Percentiles rank a stretch among this genome's conserved stretches.
These are phyloP conservation scores for Nadsonia commutata DNA, from an alignment of 1,139 yeast species.

Conservation along the genomic window DNA sequence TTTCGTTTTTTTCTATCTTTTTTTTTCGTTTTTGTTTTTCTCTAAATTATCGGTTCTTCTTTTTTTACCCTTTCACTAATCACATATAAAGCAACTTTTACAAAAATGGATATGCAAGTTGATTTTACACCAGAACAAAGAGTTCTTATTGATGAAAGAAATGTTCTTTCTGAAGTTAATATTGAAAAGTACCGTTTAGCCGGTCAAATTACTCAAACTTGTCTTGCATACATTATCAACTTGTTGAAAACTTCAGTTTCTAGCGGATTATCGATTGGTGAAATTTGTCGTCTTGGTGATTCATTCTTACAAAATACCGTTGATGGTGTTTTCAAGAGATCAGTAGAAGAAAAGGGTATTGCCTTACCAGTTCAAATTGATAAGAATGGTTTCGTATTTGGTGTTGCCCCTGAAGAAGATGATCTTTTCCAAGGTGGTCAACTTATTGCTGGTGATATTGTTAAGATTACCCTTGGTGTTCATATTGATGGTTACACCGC, in stretches of 20 bases:
- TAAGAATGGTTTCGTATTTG: constrained; percentile 61
- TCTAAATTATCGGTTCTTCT: neutral
- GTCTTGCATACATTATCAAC: constrained; percentile 48
- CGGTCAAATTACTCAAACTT: constrained; percentile 85
- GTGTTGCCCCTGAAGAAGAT: constrained; percentile 77
- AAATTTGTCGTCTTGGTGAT: constrained; percentile 72
- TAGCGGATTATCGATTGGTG: constrained; percentile 39
- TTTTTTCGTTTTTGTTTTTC: neutral
- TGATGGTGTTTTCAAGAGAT: constrained; percentile 15
- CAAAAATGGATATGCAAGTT: neutral
- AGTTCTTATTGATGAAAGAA: constrained; percentile 57
- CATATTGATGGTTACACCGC: constrained; percentile 94
- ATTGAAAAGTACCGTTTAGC: constrained; percentile 77
- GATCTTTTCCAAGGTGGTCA: constrained; percentile 36
- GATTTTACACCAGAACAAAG: neutral
- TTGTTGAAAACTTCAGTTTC: constrained; percentile 46
- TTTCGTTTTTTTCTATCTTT: neutral
- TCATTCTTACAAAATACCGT: constrained; percentile 35
- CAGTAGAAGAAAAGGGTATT: constrained; percentile 50
- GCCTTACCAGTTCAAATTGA: constrained; percentile 84
- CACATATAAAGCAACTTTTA: neutral
- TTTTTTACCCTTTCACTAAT: neutral
- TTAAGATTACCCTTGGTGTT: constrained; percentile 70
- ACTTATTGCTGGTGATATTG: constrained; percentile 62
- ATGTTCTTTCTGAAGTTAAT: constrained; percentile 45